Conservation (phyloP, 2,329 filamentous ascomycete species). For the Fusarium sacchari region DNA sequence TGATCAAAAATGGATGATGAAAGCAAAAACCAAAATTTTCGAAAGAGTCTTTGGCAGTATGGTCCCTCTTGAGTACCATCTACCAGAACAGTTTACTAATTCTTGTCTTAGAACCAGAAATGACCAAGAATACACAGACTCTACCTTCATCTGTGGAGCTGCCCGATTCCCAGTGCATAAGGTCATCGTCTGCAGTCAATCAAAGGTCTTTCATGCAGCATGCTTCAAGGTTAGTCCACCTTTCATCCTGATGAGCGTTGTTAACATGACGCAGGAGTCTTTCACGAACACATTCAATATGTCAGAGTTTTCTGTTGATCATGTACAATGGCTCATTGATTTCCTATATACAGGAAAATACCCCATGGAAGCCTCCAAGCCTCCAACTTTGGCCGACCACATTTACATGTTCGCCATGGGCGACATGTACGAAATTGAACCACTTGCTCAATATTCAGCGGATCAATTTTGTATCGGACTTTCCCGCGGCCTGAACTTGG, state of each 20-base stretch:
- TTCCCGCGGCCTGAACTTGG: fast-evolving
- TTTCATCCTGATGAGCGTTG: too few relatives aligned
- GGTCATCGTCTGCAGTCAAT: background rate
- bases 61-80: background rate
- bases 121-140: background rate
- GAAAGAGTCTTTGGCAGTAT: background rate
- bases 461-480: background rate
- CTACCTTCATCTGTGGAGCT: background rate
- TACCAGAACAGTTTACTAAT: background rate
- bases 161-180: background rate
- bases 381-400: background rate
- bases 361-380: background rate
- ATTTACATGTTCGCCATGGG: constrained; percentile 1
- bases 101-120: background rate
- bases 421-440: constrained; percentile 1
- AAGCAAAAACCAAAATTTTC: background rate
- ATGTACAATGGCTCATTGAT: background rate
- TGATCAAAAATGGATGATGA: background rate
- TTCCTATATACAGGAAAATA: constrained; percentile 2
- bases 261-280: background rate
- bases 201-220: background rate
- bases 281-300: background rate
- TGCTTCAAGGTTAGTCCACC: background rate
- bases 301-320: background rate
- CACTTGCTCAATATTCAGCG: background rate